These are phyloP conservation scores for Penicillium sp. DNA, from an alignment of 2,329 filamentous ascomycete species.

Conservation along the genomic window DNA sequence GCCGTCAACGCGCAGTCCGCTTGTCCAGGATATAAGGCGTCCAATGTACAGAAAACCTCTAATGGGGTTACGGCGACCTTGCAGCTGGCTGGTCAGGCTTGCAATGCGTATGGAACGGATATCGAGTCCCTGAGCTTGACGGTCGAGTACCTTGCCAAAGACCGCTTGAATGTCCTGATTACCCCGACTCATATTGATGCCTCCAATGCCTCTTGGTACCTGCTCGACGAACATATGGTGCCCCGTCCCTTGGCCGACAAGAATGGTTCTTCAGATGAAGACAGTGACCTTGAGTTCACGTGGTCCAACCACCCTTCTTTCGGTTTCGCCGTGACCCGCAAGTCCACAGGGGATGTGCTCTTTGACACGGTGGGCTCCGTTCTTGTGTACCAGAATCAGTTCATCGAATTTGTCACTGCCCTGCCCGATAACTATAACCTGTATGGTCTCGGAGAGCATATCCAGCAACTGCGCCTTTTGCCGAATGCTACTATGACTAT, in stretches of 20 bases:
- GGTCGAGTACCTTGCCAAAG: conserved; percentile 64
- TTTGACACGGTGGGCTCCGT: conserved; percentile 65
- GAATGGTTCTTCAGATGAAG: conserved; percentile 32
- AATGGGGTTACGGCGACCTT: conserved; percentile 54
- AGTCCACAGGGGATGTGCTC: conserved; percentile 62
- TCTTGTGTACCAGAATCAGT: conserved; percentile 73
- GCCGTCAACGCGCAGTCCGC: conserved; percentile 62
- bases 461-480: conserved; percentile 68
- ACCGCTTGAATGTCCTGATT: conserved; percentile 70
- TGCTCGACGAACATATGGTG: conserved; percentile 63
- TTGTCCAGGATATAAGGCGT: conserved; percentile 62
- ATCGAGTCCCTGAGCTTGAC: conserved; percentile 64
- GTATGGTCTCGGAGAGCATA: conserved; percentile 72
- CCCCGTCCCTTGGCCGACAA: conserved; percentile 53
- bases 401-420: conserved; percentile 67
- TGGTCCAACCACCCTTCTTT: conserved; percentile 61
- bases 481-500: conserved; percentile 69
- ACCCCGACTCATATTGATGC: conserved; percentile 61
- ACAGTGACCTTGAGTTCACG: conserved; percentile 50
- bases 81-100: conserved; percentile 53
- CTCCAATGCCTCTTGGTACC: conserved; percentile 65
- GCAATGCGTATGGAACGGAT: conserved; percentile 77
- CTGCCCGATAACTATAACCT: conserved; percentile 71
- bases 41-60: conserved; percentile 46
- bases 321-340: conserved; percentile 55